A percentile compares a stretch with the other conserved stretches of the same genome.
phyloP scores from a whole-genome alignment of 306 rosid genomes.

The Notholithocarpus densiflorus region DNA sequence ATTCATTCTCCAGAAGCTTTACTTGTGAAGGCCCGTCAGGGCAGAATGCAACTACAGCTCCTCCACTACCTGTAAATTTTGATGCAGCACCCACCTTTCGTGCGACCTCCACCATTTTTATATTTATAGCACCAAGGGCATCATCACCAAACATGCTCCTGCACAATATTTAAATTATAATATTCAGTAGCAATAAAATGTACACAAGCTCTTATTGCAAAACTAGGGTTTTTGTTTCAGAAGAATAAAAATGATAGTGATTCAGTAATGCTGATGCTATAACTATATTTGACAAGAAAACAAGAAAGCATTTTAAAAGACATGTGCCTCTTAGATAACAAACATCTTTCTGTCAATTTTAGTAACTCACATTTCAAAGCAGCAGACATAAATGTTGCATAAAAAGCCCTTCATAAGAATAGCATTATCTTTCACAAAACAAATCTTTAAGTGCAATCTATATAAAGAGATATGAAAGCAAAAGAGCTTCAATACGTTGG shows the following conservation, averaged over 20 bases:
- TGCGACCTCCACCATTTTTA: conserved; percentile 89
- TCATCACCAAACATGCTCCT: conserved; percentile 91
- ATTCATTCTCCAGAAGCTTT: conserved; percentile 65
- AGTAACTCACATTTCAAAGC: no score
- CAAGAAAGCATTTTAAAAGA: no score
- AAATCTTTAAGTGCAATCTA: neutral
- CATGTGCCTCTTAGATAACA: no score
- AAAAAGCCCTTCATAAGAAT: neutral
- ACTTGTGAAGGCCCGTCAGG: conserved; percentile 74
- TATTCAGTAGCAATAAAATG: conserved; percentile 12
- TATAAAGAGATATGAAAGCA: neutral
- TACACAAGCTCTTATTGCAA: neutral
- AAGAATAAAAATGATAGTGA: neutral
- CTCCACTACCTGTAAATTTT: conserved; percentile 96
- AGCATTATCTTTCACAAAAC: neutral
- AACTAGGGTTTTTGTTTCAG: neutral
- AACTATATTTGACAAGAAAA: no score
- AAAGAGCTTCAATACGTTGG: neutral
- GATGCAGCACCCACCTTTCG: conserved; percentile 88
- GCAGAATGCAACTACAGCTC: conserved; percentile 84
- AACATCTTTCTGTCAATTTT: no score
- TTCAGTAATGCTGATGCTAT: no score
- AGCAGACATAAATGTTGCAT: no score
- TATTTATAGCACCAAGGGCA: conserved; percentile 72
- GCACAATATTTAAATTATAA: conserved; percentile 7